Percentiles rank a stretch among this genome's conserved stretches.
phyloP scores from a whole-genome alignment of 305 asterid genomes.

The Fraxinus xanthoxyloides region DNA sequence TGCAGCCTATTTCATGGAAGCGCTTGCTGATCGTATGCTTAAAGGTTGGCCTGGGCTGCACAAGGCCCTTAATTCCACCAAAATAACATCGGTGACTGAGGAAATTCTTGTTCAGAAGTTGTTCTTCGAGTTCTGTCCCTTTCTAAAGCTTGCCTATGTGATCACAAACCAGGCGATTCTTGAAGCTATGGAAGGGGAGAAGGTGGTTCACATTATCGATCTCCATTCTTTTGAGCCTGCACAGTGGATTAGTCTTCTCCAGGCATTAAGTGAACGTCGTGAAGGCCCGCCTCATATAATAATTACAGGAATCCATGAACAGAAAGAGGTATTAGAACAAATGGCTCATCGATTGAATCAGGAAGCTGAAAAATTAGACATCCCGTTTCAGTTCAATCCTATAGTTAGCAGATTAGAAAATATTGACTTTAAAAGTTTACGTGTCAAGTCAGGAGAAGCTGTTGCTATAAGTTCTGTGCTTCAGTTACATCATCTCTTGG shows the following conservation, averaged over 20 bases:
- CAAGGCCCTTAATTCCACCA: slow-evolving; percentile 56
- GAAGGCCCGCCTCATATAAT: slow-evolving; percentile 72
- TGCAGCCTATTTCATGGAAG: slow-evolving; percentile 56
- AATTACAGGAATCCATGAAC: slow-evolving; percentile 55
- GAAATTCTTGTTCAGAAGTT: slow-evolving; percentile 32
- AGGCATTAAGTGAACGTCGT: slow-evolving; percentile 36
- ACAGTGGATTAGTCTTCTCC: slow-evolving; percentile 57
- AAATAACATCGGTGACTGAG: slow-evolving; percentile 25
- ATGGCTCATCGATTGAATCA: slow-evolving; percentile 41
- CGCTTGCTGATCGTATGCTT: slow-evolving; percentile 69
- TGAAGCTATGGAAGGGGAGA: slow-evolving; percentile 71
- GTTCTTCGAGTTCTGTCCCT: slow-evolving; percentile 58
- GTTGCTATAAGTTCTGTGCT: slow-evolving; percentile 56
- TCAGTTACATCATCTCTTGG: slow-evolving; percentile 51
- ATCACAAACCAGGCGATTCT: slow-evolving; percentile 64
- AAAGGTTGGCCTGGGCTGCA: slow-evolving; percentile 58
- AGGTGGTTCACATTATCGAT: slow-evolving; percentile 60
- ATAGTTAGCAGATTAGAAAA: slow-evolving; percentile 43
- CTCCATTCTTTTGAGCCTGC: slow-evolving; percentile 55
- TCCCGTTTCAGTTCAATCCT: slow-evolving; percentile 61
- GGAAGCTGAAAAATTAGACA: slow-evolving; percentile 62
- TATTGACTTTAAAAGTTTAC: slow-evolving; percentile 45
- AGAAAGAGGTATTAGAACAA: slow-evolving; percentile 48
- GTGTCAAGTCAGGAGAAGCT: slow-evolving; percentile 64
- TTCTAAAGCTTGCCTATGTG: slow-evolving; percentile 53